A percentile compares a stretch with the other conserved stretches of the same genome.
These are phyloP conservation scores for Chaetomiaceae sp. DNA, from an alignment of 2,329 filamentous ascomycete genomes.

Conservation along the genomic window DNA sequence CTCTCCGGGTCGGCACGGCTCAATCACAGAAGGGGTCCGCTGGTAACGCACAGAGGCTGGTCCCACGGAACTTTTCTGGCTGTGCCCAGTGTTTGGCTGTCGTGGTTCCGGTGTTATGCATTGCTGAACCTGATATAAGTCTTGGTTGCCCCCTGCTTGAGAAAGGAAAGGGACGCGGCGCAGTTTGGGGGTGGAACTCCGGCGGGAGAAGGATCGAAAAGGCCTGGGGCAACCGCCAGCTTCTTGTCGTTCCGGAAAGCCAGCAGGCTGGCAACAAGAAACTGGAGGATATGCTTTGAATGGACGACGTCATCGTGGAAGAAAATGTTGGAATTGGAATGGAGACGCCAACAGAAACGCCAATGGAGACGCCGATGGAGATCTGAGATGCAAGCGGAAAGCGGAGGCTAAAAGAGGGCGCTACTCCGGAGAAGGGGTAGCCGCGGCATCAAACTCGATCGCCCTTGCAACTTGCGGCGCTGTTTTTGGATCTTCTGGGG, in stretches of 20 bases:
- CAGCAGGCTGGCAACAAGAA: too few species aligned
- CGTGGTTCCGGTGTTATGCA: conserved; percentile 18
- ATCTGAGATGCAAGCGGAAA: neutral
- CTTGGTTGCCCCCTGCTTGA: neutral
- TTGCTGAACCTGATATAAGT: conserved; percentile 20
- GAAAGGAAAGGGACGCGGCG: neutral
- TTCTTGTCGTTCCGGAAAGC: too few species aligned
- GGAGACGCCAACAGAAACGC: neutral
- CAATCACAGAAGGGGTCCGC: neutral
- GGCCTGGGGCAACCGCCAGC: too few species aligned
- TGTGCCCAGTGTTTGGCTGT: conserved; percentile 5
- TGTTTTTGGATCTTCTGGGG: conserved; percentile 11
- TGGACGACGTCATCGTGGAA: conserved; percentile 6
- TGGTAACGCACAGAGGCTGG: neutral
- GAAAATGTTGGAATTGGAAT: neutral
- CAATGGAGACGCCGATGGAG: neutral
- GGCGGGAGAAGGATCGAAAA: too few species aligned
- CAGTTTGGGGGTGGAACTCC: too few species aligned
- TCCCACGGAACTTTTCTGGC: neutral
- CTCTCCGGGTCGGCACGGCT: neutral
- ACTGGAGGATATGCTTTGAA: too few species aligned
- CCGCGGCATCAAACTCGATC: neutral
- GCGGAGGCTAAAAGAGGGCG: neutral
- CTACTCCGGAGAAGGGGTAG: neutral
- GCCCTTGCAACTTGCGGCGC: neutral